These are phyloP conservation scores for Simmondsia chinensis DNA, from an alignment of 148 eudicot species.

Conservation along the genomic window DNA sequence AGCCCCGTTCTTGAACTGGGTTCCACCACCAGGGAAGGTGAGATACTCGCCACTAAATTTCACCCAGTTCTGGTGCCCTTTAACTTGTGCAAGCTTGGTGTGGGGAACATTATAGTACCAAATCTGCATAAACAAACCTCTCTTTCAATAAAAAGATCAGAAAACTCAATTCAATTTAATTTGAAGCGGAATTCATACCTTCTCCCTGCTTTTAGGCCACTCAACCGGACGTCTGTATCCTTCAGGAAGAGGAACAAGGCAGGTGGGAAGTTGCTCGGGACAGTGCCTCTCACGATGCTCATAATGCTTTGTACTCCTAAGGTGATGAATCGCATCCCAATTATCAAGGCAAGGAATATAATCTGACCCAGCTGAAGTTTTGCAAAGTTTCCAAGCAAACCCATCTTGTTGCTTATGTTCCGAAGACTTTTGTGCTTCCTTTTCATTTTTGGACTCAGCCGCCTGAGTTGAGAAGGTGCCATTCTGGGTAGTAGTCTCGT, in stretches of 20 bases:
- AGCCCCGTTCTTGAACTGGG: conserved; percentile 95
- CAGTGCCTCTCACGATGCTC: conserved; percentile 95
- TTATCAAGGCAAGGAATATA: conserved; percentile 96
- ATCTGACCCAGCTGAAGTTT: conserved; percentile 73
- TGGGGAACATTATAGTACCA: conserved; percentile 96
- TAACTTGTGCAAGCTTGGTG: conserved; percentile 63
- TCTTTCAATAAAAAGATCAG: background rate
- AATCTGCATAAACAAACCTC: conserved; percentile 37
- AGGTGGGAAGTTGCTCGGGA: conserved; percentile 76
- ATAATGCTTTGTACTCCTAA: conserved; percentile 69
- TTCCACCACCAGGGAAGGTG: conserved; percentile 97
- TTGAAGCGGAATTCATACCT: conserved; percentile 23
- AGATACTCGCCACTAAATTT: conserved; percentile 87
- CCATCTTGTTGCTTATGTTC: conserved; percentile 24
- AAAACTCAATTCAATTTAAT: background rate
- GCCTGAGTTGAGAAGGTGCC: conserved; percentile 79
- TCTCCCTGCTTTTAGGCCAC: conserved; percentile 93
- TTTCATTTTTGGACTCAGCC: conserved; percentile 66
- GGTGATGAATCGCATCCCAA: conserved; percentile 58
- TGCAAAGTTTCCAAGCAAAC: conserved; percentile 59
- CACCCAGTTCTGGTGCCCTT: conserved; percentile 99
- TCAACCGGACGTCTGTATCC: conserved; percentile 68
- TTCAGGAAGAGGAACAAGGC: conserved; percentile 89
- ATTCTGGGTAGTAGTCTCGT: conserved; percentile 57
- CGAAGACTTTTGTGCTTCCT: conserved; percentile 41